Evolutionary conservation across 108 stramenopile species (phyloP).

Genomic region (Aurantiochytrium sp.): DNA sequence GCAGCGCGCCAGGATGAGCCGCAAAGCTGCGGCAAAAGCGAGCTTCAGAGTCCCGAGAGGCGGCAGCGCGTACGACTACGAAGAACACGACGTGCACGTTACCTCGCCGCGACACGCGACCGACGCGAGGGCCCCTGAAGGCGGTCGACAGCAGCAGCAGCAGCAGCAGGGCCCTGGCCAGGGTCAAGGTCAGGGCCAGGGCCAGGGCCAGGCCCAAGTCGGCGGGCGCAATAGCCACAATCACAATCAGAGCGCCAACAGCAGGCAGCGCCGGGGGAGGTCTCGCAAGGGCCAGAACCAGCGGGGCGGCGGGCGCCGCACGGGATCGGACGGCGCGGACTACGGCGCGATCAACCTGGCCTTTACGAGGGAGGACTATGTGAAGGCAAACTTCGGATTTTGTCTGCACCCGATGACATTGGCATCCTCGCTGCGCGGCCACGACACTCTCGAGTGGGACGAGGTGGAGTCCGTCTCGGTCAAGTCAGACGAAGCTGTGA

Average conservation of each 20-base stretch:
- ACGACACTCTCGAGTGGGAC: conserved; percentile 3
- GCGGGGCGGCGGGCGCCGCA: not conserved
- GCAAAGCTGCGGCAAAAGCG: not conserved
- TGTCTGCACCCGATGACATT: not conserved
- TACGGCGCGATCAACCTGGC: not conserved
- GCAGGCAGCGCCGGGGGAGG: not conserved
- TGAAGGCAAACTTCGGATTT: conserved; percentile 18
- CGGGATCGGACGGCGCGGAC: not conserved
- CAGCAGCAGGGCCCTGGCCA: not conserved
- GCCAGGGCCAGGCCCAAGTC: not conserved
- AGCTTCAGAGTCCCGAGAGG: not conserved
- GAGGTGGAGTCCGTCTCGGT: conserved; percentile 13
- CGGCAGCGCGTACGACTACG: not conserved
- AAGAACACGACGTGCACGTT: not conserved
- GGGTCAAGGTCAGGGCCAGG: not conserved
- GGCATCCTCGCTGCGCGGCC: not conserved
- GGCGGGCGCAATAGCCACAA: not conserved
- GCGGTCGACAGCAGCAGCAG: not conserved
- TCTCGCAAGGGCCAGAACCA: not conserved
- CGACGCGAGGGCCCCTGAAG: no score
- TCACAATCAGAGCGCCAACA: not conserved
- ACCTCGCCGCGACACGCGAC: no score
- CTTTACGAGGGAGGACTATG: conserved; percentile 1
- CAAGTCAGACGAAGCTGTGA: not conserved
- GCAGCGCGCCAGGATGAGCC: no score